These are phyloP conservation scores for Mentha longifolia DNA, from an alignment of 257 asterid genomes.

Conservation along the genomic window DNA sequence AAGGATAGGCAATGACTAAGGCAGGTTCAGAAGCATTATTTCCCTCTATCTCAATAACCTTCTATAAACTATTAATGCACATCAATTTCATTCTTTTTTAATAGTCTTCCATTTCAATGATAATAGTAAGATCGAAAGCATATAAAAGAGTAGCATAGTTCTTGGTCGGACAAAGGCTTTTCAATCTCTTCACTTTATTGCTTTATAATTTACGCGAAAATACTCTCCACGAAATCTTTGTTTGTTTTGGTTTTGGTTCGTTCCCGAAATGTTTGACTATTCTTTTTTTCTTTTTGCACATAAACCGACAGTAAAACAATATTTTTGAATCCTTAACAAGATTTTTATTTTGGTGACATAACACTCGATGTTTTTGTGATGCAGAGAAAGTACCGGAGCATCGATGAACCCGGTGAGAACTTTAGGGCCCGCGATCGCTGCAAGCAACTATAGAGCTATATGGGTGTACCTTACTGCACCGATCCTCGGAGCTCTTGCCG, in stretches of 20 bases:
- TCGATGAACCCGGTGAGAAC: constrained; percentile 95
- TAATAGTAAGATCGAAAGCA: not conserved
- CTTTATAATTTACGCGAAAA: too few relatives aligned
- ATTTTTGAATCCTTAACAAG: too few relatives aligned
- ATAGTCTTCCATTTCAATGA: not conserved
- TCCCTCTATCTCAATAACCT: not conserved
- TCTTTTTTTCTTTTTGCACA: too few relatives aligned
- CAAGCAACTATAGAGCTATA: constrained; percentile 69
- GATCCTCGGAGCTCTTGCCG: constrained; percentile 69
- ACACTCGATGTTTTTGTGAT: not conserved
- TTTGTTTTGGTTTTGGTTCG: too few relatives aligned
- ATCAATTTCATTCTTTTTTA: not conserved
- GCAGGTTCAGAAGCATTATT: not conserved
- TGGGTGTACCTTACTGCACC: constrained; percentile 92
- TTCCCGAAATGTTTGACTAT: too few relatives aligned
- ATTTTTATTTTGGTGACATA: not conserved
- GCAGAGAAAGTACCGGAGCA: constrained; percentile 72
- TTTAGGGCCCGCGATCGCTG: constrained; percentile 83
- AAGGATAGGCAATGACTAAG: not conserved
- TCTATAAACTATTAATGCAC: not conserved
- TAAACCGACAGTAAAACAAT: too few relatives aligned
- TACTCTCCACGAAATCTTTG: too few relatives aligned
- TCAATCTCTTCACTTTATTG: not conserved
- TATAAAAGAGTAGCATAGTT: not conserved
- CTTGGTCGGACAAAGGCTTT: not conserved